A percentile compares a stretch with the other conserved stretches of the same genome.
Conservation (phyloP, 2,329 filamentous ascomycete species). For the Alternaria viburni region DNA sequence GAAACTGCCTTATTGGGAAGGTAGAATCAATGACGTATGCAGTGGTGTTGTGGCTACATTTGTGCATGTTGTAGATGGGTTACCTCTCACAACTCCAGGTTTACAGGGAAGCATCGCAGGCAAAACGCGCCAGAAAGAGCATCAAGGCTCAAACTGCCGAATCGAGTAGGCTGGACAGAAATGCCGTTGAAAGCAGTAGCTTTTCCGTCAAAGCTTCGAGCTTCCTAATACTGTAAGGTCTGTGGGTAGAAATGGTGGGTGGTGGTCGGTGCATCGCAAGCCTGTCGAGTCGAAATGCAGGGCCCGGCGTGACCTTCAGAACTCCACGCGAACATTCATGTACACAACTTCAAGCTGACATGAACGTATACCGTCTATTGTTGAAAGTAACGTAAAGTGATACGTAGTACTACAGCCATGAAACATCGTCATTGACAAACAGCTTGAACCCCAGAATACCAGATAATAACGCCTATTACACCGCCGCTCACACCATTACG, state of each 20-base stretch:
- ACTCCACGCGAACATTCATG: neutral
- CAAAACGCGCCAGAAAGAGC: neutral
- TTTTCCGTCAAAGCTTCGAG: constrained; percentile 43
- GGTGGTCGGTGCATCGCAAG: constrained; percentile 29
- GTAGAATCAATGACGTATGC: neutral
- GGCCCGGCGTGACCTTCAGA: neutral
- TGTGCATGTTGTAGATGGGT: neutral
- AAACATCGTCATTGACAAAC: constrained; percentile 3
- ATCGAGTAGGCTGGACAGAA: constrained; percentile 24
- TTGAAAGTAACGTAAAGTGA: constrained; percentile 4
- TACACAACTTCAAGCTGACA: neutral
- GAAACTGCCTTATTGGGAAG: neutral
- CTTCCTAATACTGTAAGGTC: constrained; percentile 38
- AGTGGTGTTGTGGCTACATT: neutral
- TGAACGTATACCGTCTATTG: constrained; percentile 7
- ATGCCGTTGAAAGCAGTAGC: constrained; percentile 33
- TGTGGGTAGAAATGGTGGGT: constrained; percentile 7
- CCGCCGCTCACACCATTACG: constrained; percentile 26
- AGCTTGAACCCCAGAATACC: neutral
- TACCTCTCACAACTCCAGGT: neutral
- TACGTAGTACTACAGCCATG: constrained; percentile 3
- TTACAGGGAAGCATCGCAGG: constrained; percentile 1
- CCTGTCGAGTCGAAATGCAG: constrained; percentile 11
- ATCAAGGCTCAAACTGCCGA: constrained; percentile 32
- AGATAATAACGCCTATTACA: constrained; percentile 30